Evolutionary conservation across 2,329 filamentous ascomycete genomes (phyloP).

Genomic region (Dactylellina cionopaga): DNA sequence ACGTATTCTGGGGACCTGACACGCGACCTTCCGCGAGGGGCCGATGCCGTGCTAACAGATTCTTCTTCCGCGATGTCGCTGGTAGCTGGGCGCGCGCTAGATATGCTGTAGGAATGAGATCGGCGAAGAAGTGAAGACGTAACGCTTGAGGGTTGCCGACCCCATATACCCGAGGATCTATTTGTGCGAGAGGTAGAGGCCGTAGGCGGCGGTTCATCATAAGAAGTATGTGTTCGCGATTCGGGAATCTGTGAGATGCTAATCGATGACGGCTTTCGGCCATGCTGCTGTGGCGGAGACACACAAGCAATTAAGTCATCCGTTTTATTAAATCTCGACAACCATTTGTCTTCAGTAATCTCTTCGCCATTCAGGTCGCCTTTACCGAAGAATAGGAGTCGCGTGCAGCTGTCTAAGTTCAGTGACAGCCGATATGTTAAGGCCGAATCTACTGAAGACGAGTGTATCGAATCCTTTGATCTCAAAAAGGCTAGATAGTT

Average conservation of each 20-base stretch:
- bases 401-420: conserved; percentile 44
- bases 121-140: conserved; percentile 40
- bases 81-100: conserved; percentile 32
- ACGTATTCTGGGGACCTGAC: conserved; percentile 33
- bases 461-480: conserved; percentile 50
- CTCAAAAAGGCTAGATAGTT: conserved; percentile 48
- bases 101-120: conserved; percentile 44
- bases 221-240: conserved; percentile 29
- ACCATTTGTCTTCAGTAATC: conserved; percentile 48
- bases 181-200: conserved; percentile 36
- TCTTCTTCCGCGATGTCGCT: conserved; percentile 49
- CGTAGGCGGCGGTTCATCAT: conserved; percentile 44
- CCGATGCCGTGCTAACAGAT: conserved; percentile 43
- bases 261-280: conserved; percentile 35
- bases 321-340: conserved; percentile 44
- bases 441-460: conserved; percentile 43
- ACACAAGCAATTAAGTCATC: conserved; percentile 49
- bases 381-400: conserved; percentile 46
- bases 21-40: conserved; percentile 38
- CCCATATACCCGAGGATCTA: conserved; percentile 44
- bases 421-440: conserved; percentile 40
- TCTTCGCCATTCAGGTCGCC: conserved; percentile 43
- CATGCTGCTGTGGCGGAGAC: conserved; percentile 33
- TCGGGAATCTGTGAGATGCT: conserved; percentile 40
- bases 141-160: conserved; percentile 39